Percentiles rank a stretch among this genome's conserved stretches.
phyloP scores from a whole-genome alignment of 2,329 filamentous ascomycete species.

The Phaeophleospora eucalypticola region DNA sequence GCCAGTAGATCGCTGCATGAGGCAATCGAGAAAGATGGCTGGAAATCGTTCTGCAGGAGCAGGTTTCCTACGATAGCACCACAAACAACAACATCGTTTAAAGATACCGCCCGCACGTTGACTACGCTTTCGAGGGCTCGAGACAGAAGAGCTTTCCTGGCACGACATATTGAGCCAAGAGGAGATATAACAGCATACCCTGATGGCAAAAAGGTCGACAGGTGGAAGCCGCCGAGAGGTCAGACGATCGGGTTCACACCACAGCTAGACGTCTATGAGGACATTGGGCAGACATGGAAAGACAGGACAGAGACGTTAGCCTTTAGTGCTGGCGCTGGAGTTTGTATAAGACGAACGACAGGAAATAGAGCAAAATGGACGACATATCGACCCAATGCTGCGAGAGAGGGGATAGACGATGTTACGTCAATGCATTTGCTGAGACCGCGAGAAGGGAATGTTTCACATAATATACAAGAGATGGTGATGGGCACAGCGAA shows the following conservation, averaged over 20 bases:
- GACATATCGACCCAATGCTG: slow-evolving; percentile 49
- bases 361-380: slow-evolving; percentile 40
- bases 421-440: slow-evolving; percentile 56
- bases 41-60: slow-evolving; percentile 46
- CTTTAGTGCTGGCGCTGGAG: slow-evolving; percentile 57
- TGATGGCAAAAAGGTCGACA: slow-evolving; percentile 23
- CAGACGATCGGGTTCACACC: slow-evolving; percentile 59
- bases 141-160: slow-evolving; percentile 54
- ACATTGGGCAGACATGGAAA: slow-evolving; percentile 37
- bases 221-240: slow-evolving; percentile 41
- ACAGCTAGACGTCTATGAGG: slow-evolving; percentile 30
- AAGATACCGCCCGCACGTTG: slow-evolving; percentile 51
- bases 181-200: slow-evolving; percentile 34
- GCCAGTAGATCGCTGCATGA: slow-evolving; percentile 45
- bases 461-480: slow-evolving; percentile 33
- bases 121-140: slow-evolving; percentile 56
- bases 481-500: slow-evolving; percentile 55
- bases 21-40: slow-evolving; percentile 45
- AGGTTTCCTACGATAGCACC: slow-evolving; percentile 43
- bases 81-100: slow-evolving; percentile 41
- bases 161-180: slow-evolving; percentile 48
- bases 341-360: slow-evolving; percentile 48
- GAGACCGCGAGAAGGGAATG: slow-evolving; percentile 32
- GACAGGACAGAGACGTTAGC: slow-evolving; percentile 54
- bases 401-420: slow-evolving; percentile 54